phyloP scores from a whole-genome alignment of 2,329 filamentous ascomycete genomes.

The Orbilia brochopaga region DNA sequence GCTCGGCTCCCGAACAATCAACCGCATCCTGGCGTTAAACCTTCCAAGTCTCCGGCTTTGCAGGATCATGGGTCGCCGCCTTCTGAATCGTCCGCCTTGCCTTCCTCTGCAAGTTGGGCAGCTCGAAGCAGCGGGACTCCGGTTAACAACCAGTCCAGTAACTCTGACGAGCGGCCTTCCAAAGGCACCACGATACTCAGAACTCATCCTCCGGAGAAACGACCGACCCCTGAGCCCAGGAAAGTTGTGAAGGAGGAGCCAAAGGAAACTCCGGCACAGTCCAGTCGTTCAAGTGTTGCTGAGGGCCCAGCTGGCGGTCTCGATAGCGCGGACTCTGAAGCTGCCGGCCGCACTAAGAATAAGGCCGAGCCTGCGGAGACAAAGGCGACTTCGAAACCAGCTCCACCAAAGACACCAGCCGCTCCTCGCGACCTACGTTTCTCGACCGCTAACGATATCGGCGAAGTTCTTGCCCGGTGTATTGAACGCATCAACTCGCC shows the following conservation, averaged over 20 bases:
- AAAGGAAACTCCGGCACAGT: conserved; percentile 16
- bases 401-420: conserved; percentile 28
- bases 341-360: conserved; percentile 26
- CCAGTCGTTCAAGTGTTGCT: conserved; percentile 24
- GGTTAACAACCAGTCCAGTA: conserved; percentile 70
- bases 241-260: conserved; percentile 23
- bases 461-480: conserved; percentile 37
- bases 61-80: conserved; percentile 60
- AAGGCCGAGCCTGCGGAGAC: conserved; percentile 30
- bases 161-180: conserved; percentile 17
- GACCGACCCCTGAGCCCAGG: conserved; percentile 37
- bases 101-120: conserved; percentile 93
- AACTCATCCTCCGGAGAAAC: conserved; percentile 47
- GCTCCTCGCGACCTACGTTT: background rate
- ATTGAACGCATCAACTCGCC: conserved; percentile 34
- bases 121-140: conserved; percentile 69
- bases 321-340: conserved; percentile 39
- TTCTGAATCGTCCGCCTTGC: conserved; percentile 86
- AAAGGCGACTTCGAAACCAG: conserved; percentile 15
- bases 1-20: conserved; percentile 49
- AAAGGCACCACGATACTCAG: conserved; percentile 44
- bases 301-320: conserved; percentile 12
- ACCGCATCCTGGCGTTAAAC: conserved; percentile 40
- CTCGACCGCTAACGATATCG: conserved; percentile 19
- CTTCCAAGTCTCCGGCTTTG: conserved; percentile 58